Evolutionary conservation across 371 early-diverging fungal genomes (phyloP), one percentile per base, ranked within the genome.

Genomic region (Lichtheimia ramosa): DNA sequence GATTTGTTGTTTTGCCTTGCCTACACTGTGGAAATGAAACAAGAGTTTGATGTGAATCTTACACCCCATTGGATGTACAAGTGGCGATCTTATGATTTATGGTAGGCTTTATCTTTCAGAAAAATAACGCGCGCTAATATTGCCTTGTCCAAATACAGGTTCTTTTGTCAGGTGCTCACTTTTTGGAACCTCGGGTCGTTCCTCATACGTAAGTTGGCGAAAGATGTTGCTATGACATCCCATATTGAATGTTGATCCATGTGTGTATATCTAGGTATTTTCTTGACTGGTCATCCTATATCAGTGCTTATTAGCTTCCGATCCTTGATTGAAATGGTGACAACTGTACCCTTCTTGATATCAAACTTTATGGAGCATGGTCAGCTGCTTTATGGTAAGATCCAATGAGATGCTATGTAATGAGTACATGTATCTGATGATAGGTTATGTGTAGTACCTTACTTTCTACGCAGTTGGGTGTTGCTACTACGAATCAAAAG

Each of bases 21-120:
- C 14, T 91, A 91, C 62, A 64, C 89, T 12, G 70, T 83, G 10
- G 90, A 91, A 48, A 77, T 87, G 51, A 83, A 89, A 62, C 76
- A 74, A 56, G 81, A 83, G 20, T 71, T 73, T 27, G 71, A 69
- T 63, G 71, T 72, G 40, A 71, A 71, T 46, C 65, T 70, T 8
- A 49, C 65, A 5, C 90, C 90, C 16, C 59, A 59, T 2, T 89
- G 85, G 84, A 63, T 90, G 41, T 89, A 81, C 69, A 83, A 82
- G 41, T 71, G 79, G 59, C 75, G 89, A 59, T 82, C 82, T 1
- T 61, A 66, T 43, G 68, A 69, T 28, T 66, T 86, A 13, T 87
- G 87, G 81, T 72, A 62, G 43, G 70, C 64, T 48, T 12, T 34
- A 14, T 8, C 49, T 2, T 14, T 20, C 15, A 1, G 21, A 16